Percentiles rank a stretch among this genome's conserved stretches.
These are phyloP conservation scores for Aspergillus ochraceus DNA, from an alignment of 2,329 filamentous ascomycete species.

Conservation along the genomic window DNA sequence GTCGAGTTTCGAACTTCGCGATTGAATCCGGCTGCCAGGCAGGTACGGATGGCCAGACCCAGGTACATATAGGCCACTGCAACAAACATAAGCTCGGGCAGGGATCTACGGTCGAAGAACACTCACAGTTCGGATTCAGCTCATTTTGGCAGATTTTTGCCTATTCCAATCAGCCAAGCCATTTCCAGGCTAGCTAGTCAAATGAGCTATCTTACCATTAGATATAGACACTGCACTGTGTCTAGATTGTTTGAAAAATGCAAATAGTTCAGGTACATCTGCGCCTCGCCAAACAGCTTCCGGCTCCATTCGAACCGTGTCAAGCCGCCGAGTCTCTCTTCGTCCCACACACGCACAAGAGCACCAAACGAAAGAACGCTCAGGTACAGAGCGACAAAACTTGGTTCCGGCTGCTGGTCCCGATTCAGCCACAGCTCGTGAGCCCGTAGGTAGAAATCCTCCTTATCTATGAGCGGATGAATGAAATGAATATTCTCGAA, in stretches of 20 bases:
- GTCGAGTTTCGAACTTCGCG: conserved; percentile 38
- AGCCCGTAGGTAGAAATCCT: conserved; percentile 44
- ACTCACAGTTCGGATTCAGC: conserved; percentile 48
- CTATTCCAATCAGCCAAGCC: conserved; percentile 21
- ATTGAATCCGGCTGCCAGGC: conserved; percentile 51
- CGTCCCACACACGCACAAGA: conserved; percentile 46
- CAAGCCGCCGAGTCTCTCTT: conserved; percentile 45
- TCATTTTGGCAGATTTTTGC: conserved; percentile 53
- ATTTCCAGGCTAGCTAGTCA: not conserved
- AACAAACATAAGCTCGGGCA: conserved; percentile 8
- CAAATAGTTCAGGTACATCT: conserved; percentile 39
- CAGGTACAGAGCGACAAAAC: conserved; percentile 51
- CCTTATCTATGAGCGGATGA: conserved; percentile 51
- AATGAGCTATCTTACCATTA: conserved; percentile 37
- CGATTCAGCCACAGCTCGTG: conserved; percentile 46
- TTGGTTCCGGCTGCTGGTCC: conserved; percentile 32
- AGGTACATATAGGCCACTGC: conserved; percentile 50
- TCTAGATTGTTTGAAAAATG: conserved; percentile 50
- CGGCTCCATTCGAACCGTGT: conserved; percentile 50
- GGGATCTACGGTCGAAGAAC: not conserved
- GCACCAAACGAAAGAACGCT: conserved; percentile 50
- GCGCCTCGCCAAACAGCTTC: conserved; percentile 47
- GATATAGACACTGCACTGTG: conserved; percentile 50
- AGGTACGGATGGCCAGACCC: conserved; percentile 49
- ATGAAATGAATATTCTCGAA: conserved; percentile 52